Conservation (phyloP, 768 basidiomycete species). For the Mycena venus region DNA sequence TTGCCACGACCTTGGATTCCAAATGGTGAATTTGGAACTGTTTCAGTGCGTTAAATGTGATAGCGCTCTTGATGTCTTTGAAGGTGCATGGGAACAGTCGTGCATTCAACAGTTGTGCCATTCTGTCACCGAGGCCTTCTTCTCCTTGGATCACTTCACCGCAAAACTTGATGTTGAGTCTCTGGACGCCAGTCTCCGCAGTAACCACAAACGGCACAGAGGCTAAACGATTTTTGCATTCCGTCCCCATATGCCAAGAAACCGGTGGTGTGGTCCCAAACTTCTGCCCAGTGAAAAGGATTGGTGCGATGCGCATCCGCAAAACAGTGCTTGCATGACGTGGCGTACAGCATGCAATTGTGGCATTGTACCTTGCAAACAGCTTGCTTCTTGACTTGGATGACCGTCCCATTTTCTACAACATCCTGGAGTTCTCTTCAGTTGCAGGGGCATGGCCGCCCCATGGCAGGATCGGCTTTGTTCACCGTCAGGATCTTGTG, state of each 20-base stretch:
- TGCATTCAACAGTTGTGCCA: neutral
- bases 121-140: constrained; percentile 30
- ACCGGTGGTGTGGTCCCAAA: neutral
- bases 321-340: constrained; percentile 4
- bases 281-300: constrained; percentile 23
- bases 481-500: neutral
- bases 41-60: constrained; percentile 7
- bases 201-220: neutral
- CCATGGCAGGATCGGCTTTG: neutral
- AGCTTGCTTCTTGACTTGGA: neutral
- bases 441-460: neutral
- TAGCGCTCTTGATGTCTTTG: neutral
- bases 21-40: constrained; percentile 8
- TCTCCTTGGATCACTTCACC: neutral
- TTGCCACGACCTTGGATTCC: constrained; percentile 18
- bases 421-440: neutral
- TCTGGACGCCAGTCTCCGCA: neutral
- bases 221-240: neutral
- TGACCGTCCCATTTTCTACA: neutral
- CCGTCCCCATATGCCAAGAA: neutral
- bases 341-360: neutral
- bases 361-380: neutral
- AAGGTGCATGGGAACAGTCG: constrained; percentile 15
- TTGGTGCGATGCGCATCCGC: neutral
- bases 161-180: neutral